phyloP scores from a whole-genome alignment of 2,329 filamentous ascomycete genomes.

The Sclerotinia glacialis region DNA sequence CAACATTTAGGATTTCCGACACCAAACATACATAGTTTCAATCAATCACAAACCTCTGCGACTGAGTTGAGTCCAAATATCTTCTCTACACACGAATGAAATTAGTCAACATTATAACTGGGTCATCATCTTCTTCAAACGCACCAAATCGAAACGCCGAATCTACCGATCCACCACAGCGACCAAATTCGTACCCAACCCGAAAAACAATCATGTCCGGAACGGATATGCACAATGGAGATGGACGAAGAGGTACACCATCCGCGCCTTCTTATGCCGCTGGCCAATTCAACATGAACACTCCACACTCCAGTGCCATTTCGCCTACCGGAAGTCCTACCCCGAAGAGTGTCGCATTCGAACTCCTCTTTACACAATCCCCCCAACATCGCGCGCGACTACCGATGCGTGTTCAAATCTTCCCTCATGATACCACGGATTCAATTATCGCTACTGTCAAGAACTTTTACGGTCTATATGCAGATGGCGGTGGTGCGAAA shows the following conservation, averaged over 20 bases:
- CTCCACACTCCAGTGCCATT: slow-evolving; percentile 34
- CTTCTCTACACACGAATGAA: slow-evolving; percentile 26
- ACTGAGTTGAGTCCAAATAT: slow-evolving; percentile 24
- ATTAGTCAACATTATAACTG: slow-evolving; percentile 32
- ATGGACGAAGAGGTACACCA: slow-evolving; percentile 36
- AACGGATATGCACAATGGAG: slow-evolving; percentile 31
- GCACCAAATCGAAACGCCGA: slow-evolving; percentile 33
- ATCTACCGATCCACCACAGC: slow-evolving; percentile 28
- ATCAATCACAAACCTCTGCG: slow-evolving; percentile 22
- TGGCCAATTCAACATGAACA: slow-evolving; percentile 32
- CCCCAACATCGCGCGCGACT: slow-evolving; percentile 70
- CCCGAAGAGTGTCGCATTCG: slow-evolving; percentile 76
- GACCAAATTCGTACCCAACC: slow-evolving; percentile 34
- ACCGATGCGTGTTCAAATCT: slow-evolving; percentile 87
- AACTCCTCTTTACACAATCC: slow-evolving; percentile 66
- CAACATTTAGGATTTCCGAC: slow-evolving; percentile 24
- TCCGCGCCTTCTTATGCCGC: slow-evolving; percentile 30
- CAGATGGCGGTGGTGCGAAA: slow-evolving; percentile 63
- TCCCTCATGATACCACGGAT: slow-evolving; percentile 91
- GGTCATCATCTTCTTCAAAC: slow-evolving; percentile 29
- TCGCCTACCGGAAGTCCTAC: slow-evolving; percentile 40
- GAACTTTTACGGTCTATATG: slow-evolving; percentile 97
- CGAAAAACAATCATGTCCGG: slow-evolving; percentile 34
- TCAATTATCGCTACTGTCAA: slow-evolving; percentile 98
- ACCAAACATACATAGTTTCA: background rate